Evolutionary conservation across 2,329 filamentous ascomycete species (phyloP), one percentile per base, ranked within the genome.

Genomic region (Trichophyton equinum): DNA sequence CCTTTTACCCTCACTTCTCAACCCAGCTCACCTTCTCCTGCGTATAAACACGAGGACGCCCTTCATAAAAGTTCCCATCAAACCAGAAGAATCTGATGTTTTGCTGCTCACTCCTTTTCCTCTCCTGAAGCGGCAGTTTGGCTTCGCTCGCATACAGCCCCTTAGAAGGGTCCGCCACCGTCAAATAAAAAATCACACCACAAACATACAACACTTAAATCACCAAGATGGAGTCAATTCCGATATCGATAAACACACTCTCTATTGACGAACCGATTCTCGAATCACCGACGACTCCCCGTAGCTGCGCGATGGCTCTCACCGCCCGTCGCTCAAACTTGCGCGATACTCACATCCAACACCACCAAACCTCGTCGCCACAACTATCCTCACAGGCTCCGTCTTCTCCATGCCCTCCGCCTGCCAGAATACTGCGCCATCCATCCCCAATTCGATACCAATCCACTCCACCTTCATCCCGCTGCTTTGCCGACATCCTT

Each of bases 381-480:
- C 62, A 53, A 13, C 49, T 30, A 11, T 25, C 22, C 6, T 27
- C 22, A 20, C 49, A 53, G 13, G 18, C 49, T 30, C 27, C 49
- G n/a, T 30, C 49, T 25, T 53, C 49, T n/a, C 27, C 46, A 13
- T 22, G 46, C 46, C 22, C 64, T 53, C 11, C 63, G 62, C 44
- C 62, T 61, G 25, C 53, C 61, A n/a, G 61, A 57, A 36, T 60
- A 61, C 53, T 61, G 60, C 59, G 30, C 42, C 42, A 60, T 60
- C 38, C 64, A 61, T 47, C 61, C 7, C 36, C 44, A 11, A 18
- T 58, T 25, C 63, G 63, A 49, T 60, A 62, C 42, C 60, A 57
- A 8, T 64, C 62, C 3, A 64, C 64, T 15, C 64, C 64, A 11
- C 61, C 63, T 9, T 60, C 61, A n/a, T 61, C 62, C 13, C 42